Evolutionary conservation across 2,329 filamentous ascomycete species (phyloP).

Genomic region (Sarocladium brachiariae): DNA sequence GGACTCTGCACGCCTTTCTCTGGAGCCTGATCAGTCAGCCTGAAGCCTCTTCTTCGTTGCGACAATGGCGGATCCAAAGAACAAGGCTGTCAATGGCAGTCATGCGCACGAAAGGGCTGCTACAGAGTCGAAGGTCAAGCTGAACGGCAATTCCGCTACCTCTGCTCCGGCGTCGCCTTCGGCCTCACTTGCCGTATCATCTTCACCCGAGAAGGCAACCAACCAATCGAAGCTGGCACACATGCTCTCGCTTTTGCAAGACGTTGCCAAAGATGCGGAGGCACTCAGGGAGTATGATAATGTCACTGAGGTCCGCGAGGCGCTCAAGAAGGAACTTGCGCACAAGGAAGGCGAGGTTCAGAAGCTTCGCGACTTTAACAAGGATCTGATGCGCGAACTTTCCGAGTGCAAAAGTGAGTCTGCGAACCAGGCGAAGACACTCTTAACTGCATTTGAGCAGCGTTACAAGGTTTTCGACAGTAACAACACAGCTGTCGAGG

Average conservation of each 20-base stretch:
- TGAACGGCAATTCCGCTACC: constrained; percentile 4
- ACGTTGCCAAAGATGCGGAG: constrained; percentile 20
- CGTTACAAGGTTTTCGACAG: constrained; percentile 20
- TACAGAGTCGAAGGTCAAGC: neutral
- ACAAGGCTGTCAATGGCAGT: constrained; percentile 19
- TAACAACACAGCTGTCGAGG: constrained; percentile 20
- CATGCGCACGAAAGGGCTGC: neutral
- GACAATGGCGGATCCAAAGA: constrained; percentile 23
- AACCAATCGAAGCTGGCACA: constrained; percentile 21
- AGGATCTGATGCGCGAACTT: constrained; percentile 18
- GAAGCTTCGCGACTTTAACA: constrained; percentile 19
- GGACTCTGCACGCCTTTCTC: neutral
- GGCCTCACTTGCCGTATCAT: neutral
- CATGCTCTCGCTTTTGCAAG: constrained; percentile 20
- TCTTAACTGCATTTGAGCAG: constrained; percentile 19
- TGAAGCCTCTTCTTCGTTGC: neutral
- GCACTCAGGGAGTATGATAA: constrained; percentile 21
- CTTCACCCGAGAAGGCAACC: constrained; percentile 9
- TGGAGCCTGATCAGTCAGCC: neutral
- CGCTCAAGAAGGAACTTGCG: constrained; percentile 19
- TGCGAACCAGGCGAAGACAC: constrained; percentile 15
- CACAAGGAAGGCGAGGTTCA: constrained; percentile 18
- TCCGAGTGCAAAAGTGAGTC: constrained; percentile 16
- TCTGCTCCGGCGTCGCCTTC: neutral
- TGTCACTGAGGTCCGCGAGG: constrained; percentile 15